A percentile compares a stretch with the other conserved stretches of the same genome.
phyloP scores from a whole-genome alignment of 345 rosid species.

The Clausena lansium region DNA sequence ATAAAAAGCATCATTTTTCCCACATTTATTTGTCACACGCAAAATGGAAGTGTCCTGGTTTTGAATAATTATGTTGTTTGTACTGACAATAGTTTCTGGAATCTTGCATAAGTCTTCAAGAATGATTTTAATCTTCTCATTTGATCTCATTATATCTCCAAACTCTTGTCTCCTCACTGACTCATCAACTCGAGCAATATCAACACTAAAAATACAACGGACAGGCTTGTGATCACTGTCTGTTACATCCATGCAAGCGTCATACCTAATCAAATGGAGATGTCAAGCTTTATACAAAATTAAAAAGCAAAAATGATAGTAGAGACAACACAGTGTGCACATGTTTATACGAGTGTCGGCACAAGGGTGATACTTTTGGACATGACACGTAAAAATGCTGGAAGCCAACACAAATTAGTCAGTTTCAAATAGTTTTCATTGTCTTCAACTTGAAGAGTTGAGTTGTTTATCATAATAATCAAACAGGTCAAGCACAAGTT shows the following conservation, averaged over 20 bases:
- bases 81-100: constrained; percentile 73
- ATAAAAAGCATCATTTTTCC: constrained; percentile 47
- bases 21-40: constrained; percentile 62
- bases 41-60: constrained; percentile 56
- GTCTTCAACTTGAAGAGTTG: background rate
- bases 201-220: constrained; percentile 57
- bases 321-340: background rate
- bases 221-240: constrained; percentile 94
- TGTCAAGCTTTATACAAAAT: constrained; percentile 8
- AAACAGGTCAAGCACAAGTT: background rate
- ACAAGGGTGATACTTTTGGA: background rate
- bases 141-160: constrained; percentile 49
- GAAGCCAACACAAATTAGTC: background rate
- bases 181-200: constrained; percentile 67
- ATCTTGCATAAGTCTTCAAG: constrained; percentile 50
- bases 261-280: constrained; percentile 47
- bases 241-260: constrained; percentile 75
- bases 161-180: constrained; percentile 73
- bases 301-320: background rate
- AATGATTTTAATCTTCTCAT: constrained; percentile 50
- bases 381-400: background rate
- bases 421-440: background rate
- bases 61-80: constrained; percentile 62
- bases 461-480: background rate
- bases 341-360: background rate